A percentile compares a stretch with the other conserved stretches of the same genome.
Conservation (phyloP, 495 filamentous ascomycete genomes). For the Xylaria grammica region DNA sequence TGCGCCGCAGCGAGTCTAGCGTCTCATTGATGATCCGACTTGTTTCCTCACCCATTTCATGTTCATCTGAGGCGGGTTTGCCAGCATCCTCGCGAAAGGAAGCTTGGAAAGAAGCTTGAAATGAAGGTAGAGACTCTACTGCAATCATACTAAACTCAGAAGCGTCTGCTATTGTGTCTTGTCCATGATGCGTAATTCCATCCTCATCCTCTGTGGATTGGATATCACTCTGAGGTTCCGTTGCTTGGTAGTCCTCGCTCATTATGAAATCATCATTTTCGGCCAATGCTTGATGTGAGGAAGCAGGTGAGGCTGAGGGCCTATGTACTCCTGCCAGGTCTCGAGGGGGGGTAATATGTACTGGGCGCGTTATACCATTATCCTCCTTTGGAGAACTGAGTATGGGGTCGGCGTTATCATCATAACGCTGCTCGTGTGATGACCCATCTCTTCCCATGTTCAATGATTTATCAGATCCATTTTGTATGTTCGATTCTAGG, state of each 20-base stretch:
- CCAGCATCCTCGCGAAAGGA: conserved; percentile 39
- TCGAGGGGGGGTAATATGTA: neutral
- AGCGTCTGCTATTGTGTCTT: conserved; percentile 49
- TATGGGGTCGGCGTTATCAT: neutral
- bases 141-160: conserved; percentile 59
- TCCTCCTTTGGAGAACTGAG: neutral
- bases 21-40: conserved; percentile 51
- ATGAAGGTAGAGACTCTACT: conserved; percentile 48
- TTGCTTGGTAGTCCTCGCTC: conserved; percentile 28
- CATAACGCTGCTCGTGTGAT: neutral
- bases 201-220: conserved; percentile 28
- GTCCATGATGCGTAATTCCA: conserved; percentile 24
- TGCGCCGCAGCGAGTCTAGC: conserved; percentile 47
- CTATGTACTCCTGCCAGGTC: conserved; percentile 15
- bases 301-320: conserved; percentile 14
- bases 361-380: conserved; percentile 1
- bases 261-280: conserved; percentile 25
- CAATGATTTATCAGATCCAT: neutral
- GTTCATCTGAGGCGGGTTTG: conserved; percentile 25
- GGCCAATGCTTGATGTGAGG: conserved; percentile 21
- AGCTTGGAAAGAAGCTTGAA: conserved; percentile 39
- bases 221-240: conserved; percentile 36
- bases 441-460: neutral
- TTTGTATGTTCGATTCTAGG: neutral
- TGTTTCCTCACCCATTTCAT: conserved; percentile 50